Base-by-base conservation (phyloP, 306 rosid species). In the Fragaria vesca region DNA sequence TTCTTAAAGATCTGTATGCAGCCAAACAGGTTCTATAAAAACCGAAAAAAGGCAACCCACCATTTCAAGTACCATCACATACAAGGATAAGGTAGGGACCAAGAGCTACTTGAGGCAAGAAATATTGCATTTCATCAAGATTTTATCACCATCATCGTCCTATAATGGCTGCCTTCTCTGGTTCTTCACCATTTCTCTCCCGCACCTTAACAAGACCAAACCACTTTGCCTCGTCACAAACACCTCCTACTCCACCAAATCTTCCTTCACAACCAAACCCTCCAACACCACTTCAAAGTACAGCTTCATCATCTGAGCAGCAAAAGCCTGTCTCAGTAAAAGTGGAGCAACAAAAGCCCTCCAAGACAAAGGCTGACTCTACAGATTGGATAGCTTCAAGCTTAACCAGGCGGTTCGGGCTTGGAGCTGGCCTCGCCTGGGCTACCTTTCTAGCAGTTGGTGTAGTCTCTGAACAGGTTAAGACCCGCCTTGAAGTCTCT, bases 401-500 rank as follows among this genome's bases (percentile, higher is more conserved):
- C 26, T 80, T 95, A 66, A 95, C 93, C 2, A 91, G 97, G 80
- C 79, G 99, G 66, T 95, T 93, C 40, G 99, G 99, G 6, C 85
- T 95, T 8, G 97, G 96, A 61, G 97, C 99, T 42, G 99, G 99
- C 72, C 99, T 95, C 78, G 96, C 97, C 2, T 95, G 99, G 97
- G 96, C 86, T 81, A 90, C 83, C 40, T 92, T 93, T 80, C 96
- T 93, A 40, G 93, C 97, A 13, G 71, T 88, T 52, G 99, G 97
- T 69, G 94, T 93, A 0, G 71, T 92, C 87, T 95, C 98, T 11
- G 98, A 95, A 83, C 98, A 95, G 85, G 83, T 95, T 66, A 95
- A 95, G 86, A 95, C 98, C 34, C 97, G 97, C 77, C 71, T 92
- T 58, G 98, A 94, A 79, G 97, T 92, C 76, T 92, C 97, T 73